Evolutionary conservation across 2,329 filamentous ascomycete genomes (phyloP).

Genomic region (Alternaria triticimaculans): DNA sequence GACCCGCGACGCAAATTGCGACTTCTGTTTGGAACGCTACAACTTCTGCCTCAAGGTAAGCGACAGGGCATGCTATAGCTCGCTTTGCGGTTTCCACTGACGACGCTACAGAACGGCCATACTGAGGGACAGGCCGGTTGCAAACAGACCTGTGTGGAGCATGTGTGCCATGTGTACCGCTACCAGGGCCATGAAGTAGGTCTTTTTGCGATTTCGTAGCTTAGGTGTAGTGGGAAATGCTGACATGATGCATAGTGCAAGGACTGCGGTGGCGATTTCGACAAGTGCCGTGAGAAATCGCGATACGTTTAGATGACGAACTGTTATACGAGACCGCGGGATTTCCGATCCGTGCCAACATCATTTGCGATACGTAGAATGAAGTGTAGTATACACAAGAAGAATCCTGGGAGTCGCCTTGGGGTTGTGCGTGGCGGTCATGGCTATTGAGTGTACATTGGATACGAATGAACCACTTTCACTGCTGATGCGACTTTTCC

Average conservation of each 20-base stretch:
- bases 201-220: not conserved
- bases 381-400: not conserved
- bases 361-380: not conserved
- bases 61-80: too few species aligned
- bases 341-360: not conserved
- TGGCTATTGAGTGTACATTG: not conserved
- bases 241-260: slow-evolving; percentile 5
- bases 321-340: not conserved
- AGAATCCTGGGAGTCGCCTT: not conserved
- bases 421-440: not conserved
- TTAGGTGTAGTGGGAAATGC: not conserved
- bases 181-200: slow-evolving; percentile 1
- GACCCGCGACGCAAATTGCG: slow-evolving; percentile 9
- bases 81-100: not conserved
- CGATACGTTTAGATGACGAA: not conserved
- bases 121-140: slow-evolving; percentile 15
- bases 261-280: slow-evolving; percentile 4
- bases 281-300: slow-evolving; percentile 1
- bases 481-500: not conserved
- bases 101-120: slow-evolving; percentile 15
- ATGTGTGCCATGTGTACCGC: slow-evolving; percentile 18
- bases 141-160: slow-evolving; percentile 20
- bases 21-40: slow-evolving; percentile 7
- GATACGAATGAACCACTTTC: not conserved
- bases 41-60: slow-evolving; percentile 20